phyloP scores from a whole-genome alignment of 2,329 filamentous ascomycete species.

The Hyphodiscus sp. region DNA sequence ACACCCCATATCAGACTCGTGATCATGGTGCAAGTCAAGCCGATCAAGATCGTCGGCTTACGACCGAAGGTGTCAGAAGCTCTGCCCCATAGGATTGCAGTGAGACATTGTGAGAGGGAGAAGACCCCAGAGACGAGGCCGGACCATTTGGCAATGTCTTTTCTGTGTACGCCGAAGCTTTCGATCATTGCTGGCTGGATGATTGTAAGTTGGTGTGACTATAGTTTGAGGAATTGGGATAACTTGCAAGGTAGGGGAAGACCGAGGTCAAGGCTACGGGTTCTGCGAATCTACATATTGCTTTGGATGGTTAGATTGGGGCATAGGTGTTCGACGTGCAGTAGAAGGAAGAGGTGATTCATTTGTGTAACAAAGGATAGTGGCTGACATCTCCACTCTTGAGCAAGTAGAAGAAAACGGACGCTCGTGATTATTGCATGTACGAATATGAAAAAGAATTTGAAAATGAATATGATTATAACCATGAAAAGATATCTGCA shows the following conservation, averaged over 20 bases:
- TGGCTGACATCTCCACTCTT: neutral
- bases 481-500: no score
- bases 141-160: slow-evolving; percentile 75
- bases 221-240: slow-evolving; percentile 14
- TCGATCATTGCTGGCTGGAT: slow-evolving; percentile 79
- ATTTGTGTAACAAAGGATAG: neutral
- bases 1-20: slow-evolving; percentile 80
- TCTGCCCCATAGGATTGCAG: slow-evolving; percentile 69
- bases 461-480: no score
- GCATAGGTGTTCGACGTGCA: neutral
- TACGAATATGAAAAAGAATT: no score
- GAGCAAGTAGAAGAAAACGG: neutral
- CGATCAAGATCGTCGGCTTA: slow-evolving; percentile 72
- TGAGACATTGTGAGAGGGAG: slow-evolving; percentile 63
- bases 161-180: slow-evolving; percentile 64
- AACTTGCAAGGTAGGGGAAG: slow-evolving; percentile 37
- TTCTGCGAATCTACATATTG: slow-evolving; percentile 73
- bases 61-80: slow-evolving; percentile 74
- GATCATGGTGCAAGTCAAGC: slow-evolving; percentile 71
- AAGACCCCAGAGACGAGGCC: slow-evolving; percentile 67
- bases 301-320: slow-evolving; percentile 35
- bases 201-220: slow-evolving; percentile 44
- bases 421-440: no score
- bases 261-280: slow-evolving; percentile 58
- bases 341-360: neutral